These are phyloP conservation scores for Suillus clintonianus DNA, from an alignment of 768 basidiomycete species.

Conservation along the genomic window DNA sequence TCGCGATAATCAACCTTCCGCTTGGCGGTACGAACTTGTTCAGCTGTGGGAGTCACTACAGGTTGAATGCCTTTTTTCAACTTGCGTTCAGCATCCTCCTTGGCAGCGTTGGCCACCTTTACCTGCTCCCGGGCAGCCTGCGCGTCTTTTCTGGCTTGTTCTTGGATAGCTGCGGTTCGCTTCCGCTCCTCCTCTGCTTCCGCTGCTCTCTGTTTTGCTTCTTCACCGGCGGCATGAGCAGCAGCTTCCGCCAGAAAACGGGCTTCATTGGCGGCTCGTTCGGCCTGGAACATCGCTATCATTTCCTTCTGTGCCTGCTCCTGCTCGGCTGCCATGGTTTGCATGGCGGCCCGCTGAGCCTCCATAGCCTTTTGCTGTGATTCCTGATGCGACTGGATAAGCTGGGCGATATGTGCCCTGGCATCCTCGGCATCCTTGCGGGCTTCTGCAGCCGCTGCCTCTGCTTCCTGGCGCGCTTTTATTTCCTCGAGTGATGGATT, in stretches of 20 bases:
- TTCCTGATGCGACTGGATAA: background rate
- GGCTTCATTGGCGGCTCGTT: background rate
- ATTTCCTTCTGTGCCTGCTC: background rate
- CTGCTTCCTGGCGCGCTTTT: background rate
- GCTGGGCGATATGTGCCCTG: background rate
- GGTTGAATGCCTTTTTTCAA: slow-evolving; percentile 30
- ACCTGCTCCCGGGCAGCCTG: slow-evolving; percentile 11
- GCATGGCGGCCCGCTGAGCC: background rate
- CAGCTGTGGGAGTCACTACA: slow-evolving; percentile 21
- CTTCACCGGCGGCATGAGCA: slow-evolving; percentile 5
- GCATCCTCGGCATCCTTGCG: background rate
- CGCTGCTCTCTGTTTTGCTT: background rate
- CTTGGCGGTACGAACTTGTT: slow-evolving; percentile 18
- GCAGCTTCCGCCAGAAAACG: slow-evolving; percentile 8
- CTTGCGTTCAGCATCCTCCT: slow-evolving; percentile 16
- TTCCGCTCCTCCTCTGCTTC: slow-evolving; percentile 12
- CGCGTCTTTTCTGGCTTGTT: slow-evolving; percentile 8
- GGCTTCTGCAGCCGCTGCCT: background rate
- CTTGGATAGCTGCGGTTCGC: slow-evolving; percentile 5
- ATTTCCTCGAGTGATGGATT: background rate
- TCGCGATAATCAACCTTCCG: slow-evolving; percentile 19
- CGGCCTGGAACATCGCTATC: background rate
- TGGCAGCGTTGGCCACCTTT: background rate
- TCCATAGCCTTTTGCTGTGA: background rate
- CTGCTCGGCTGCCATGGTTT: background rate